Base-by-base conservation (phyloP, 257 asterid genomes). In the Cinchona pubescens region DNA sequence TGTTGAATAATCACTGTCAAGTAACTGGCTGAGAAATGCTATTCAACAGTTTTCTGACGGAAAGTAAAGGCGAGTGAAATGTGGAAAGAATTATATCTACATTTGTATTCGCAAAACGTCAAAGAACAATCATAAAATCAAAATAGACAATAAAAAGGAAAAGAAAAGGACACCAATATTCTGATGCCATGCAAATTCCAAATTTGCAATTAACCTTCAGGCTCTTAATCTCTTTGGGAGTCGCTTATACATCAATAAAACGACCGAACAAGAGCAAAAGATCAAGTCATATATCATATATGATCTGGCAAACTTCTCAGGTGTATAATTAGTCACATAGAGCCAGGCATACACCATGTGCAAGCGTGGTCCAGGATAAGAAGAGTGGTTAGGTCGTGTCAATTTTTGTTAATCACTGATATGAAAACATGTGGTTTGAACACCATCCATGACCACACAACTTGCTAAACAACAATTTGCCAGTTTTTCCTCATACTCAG, bases 361-460 rank as follows among this genome's bases (percentile, higher is more conserved):
- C 9, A 61, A 27, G 7, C 9, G 53, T 71, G 75, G 75, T 55
- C 67, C 75, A 71, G 38, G 7, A 25, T 58, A 37, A 69, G 37
- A 48, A 14, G 25, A 42, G 16, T 4, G 23, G 11, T 11, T 60
- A 51, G 62, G 53, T 65, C 18, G 69, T 58, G 35, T 55, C 69
- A 72, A 71, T 38, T 76, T 53, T 60, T 25, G 42, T 63, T 82
- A 60, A 46, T 58, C 79, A 78, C 83, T 42, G 48, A 4, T 46
- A 11, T 18, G 75, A 75, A 15, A 73, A 73, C 63, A 79, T 78
- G 78, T 63, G 69, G 79, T 80, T 56, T 46, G 72, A 18, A 15
- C 69, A 34, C 45, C 69, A 58, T 79, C 77, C 73, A 78, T 59
- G 77, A 85, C 83, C 82, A 64, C 76, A 83, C 76, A 80, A 71